Conservation (phyloP, 75 land plant genomes). For the Ceratopteris richardii region DNA sequence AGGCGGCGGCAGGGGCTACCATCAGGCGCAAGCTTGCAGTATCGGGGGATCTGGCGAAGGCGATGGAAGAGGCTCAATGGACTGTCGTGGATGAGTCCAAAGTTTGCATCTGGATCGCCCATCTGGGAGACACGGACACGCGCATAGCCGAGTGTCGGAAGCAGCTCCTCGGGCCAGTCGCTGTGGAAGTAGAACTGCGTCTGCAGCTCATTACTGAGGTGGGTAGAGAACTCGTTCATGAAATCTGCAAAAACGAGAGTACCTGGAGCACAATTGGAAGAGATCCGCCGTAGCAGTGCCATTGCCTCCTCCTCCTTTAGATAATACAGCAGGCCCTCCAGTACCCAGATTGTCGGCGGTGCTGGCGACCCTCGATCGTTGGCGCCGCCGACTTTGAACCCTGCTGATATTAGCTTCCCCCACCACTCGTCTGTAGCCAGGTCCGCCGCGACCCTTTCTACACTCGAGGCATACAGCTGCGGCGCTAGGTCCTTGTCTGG, state of each 20-base stretch:
- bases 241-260: conserved; percentile 72
- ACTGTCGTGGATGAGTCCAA: conserved; percentile 49
- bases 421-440: conserved; percentile 53
- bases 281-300: conserved; percentile 48
- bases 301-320: conserved; percentile 51
- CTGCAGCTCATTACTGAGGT: conserved; percentile 27
- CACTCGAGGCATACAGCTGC: conserved; percentile 31
- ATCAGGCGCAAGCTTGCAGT: conserved; percentile 41
- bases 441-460: conserved; percentile 55
- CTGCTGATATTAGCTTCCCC: conserved; percentile 36
- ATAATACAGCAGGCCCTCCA: conserved; percentile 78
- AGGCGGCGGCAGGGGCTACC: conserved; percentile 74
- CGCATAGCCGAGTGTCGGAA: conserved; percentile 57
- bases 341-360: conserved; percentile 42
- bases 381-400: conserved; percentile 36
- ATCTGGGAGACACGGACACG: conserved; percentile 76
- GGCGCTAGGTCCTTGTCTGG: not conserved
- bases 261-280: conserved; percentile 30
- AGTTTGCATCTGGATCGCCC: conserved; percentile 77
- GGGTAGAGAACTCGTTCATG: conserved; percentile 66
- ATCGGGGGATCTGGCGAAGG: conserved; percentile 52
- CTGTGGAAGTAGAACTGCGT: conserved; percentile 64
- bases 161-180: conserved; percentile 78
- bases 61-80: conserved; percentile 63
- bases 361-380: conserved; percentile 38